Base-by-base conservation (phyloP, 2,329 filamentous ascomycete genomes). In the Keithomyces neogunnii region DNA sequence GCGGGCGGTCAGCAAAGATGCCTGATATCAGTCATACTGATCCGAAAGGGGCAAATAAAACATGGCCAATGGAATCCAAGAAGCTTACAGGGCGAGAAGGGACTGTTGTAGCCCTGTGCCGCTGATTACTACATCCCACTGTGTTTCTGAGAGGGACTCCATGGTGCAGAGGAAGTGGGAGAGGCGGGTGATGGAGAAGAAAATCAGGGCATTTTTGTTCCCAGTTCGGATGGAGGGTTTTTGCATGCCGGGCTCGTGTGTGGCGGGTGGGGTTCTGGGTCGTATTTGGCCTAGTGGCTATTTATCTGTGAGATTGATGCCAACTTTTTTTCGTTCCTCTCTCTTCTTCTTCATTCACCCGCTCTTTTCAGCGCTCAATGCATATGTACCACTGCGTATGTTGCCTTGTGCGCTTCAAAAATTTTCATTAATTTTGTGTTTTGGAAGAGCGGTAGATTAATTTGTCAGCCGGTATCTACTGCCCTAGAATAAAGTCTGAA, bases 391-490 rank as follows among this genome's bases (percentile, higher is more conserved):
- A 51, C 38, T 57, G 57, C 49, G 61, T 59, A 58, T 56, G 60
- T 79, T 79, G 79, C 78, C 80, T 71, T 80, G 80, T 74, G 69
- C 66, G 69, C 66, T 62, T 68, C 36, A 36, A 52, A 48, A 9
- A 45, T 51, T 54, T 51, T 50, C 50, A 68, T 69, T 68, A 50
- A 44, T 52, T 48, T 59, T 55, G 67, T 71, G 71, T 52, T 48
- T 59, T 55, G 67, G 71, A 71, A 74, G 78, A 76, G 82, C 79
- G 83, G 77, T 67, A 87, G 82, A 87, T 71, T 60, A 69, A 80
- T 61, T 61, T 64, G 68, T 80, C 85, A 76, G 81, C 84, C 84
- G 84, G 86, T 89, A 89, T 89, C 86, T 89, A 84, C 86, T 88
- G 83, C 85, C 84, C 84, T 87, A 78, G 85, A 89, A 80, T 84